Conservation (phyloP, 176 grass and related monocot genomes). For the Puya raimondii region DNA sequence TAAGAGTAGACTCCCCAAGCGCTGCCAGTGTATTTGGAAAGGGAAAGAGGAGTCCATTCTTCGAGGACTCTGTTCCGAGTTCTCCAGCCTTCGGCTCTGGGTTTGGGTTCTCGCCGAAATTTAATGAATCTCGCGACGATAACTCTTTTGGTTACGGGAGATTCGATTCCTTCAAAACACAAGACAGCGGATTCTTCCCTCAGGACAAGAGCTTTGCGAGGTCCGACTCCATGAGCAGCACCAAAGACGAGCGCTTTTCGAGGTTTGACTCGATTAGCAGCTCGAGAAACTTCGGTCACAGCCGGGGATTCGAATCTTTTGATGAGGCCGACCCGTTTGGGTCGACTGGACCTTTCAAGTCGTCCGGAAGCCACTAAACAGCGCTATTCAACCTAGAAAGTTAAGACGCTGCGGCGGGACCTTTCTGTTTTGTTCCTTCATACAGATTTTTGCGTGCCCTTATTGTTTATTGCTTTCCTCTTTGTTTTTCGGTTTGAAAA, state of each 20-base stretch:
- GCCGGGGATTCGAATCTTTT: slow-evolving; percentile 72
- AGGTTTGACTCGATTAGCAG: slow-evolving; percentile 58
- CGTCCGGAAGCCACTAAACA: slow-evolving; percentile 57
- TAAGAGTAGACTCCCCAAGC: slow-evolving; percentile 46
- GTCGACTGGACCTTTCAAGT: slow-evolving; percentile 80
- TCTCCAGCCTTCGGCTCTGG: slow-evolving; percentile 75
- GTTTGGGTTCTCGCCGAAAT: slow-evolving; percentile 65
- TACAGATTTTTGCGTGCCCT: neutral
- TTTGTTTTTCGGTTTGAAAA: too few relatives aligned
- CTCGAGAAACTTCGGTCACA: slow-evolving; percentile 46
- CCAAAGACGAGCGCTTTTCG: slow-evolving; percentile 36
- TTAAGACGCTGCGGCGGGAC: neutral
- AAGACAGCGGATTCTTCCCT: slow-evolving; percentile 59
- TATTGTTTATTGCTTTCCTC: too few relatives aligned
- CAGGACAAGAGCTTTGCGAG: slow-evolving; percentile 55
- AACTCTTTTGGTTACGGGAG: slow-evolving; percentile 55
- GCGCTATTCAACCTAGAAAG: neutral
- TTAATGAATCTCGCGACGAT: slow-evolving; percentile 43
- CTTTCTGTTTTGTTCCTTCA: neutral
- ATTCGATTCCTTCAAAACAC: slow-evolving; percentile 83
- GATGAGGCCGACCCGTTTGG: slow-evolving; percentile 91
- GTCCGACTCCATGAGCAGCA: slow-evolving; percentile 68
- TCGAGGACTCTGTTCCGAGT: slow-evolving; percentile 93
- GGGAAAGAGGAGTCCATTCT: slow-evolving; percentile 69
- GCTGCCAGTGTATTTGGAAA: slow-evolving; percentile 45